Base-by-base conservation (phyloP, 139 green algal species). In the Chlamydomonas sp. region DNA sequence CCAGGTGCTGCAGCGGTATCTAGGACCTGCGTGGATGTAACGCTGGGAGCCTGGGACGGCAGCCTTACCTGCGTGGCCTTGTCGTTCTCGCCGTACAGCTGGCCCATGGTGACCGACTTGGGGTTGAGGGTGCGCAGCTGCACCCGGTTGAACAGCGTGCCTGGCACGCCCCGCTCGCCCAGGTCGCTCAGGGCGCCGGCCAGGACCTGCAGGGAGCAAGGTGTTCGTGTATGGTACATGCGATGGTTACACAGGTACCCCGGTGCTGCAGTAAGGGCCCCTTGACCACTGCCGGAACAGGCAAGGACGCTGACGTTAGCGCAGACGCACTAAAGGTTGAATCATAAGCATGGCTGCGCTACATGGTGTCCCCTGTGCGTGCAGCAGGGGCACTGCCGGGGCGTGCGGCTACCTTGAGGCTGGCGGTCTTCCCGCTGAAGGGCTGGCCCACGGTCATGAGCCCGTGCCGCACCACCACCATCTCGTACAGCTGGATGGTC, bases 401-500 rank as follows among this genome's bases (percentile, higher is more conserved):
- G 31, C 31, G 31, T 49, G 31, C 31, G 31, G 31, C 31, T 31
- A 78, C 74, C n/a, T 90, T 90, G n/a, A 95, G 90, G 16, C 59
- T 84, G 62, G 66, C 85, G 17, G 89, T 93, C 92, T 97, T 97
- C 77, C 92, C 95, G 63, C 78, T 90, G 85, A 96, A 95, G 5
- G 95, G 93, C 88, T 93, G 91, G 1, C 95, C 95, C 63, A 97
- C 95, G 1, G 96, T 89, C 95, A 97, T 97, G 57, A 97, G 91
- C 10, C 95, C 95, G 89, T 97, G 95, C 2, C 95, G 93, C 73
- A 97, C 95, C 12, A 96, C 92, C 60, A 98, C 93, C 96, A 98
- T 98, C 91, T 98, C 96, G 89, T 97, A 98, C 72, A 98, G 93
- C 91, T 98, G 94, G 58, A 94, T 96, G 9, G 89, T 93, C 90